Evolutionary conservation across 139 green algal genomes (phyloP).

Genomic region (Trebouxia sp.): DNA sequence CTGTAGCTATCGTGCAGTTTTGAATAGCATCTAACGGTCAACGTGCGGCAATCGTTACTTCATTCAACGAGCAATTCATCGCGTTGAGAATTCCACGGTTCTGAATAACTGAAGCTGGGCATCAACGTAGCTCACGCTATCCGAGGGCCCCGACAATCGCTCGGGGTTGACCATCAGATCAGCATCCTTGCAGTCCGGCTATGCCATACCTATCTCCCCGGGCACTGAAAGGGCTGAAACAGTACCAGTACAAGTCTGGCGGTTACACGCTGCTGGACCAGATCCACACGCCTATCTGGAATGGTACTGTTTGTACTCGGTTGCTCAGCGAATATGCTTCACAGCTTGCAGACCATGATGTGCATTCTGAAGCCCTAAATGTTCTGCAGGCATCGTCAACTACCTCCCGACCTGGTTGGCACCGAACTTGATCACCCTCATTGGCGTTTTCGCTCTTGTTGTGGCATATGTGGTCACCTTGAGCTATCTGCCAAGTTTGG

Average conservation of each 20-base stretch:
- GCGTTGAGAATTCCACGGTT: too few species aligned
- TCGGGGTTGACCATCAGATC: background rate
- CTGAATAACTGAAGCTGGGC: too few species aligned
- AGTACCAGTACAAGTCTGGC: slow-evolving; percentile 83
- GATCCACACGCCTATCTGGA: slow-evolving; percentile 78
- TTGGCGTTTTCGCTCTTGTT: slow-evolving; percentile 66
- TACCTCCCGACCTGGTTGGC: slow-evolving; percentile 86
- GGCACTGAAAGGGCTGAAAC: slow-evolving; percentile 70
- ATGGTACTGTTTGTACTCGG: too few species aligned
- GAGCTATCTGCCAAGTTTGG: slow-evolving; percentile 66
- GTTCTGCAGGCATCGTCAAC: slow-evolving; percentile 43
- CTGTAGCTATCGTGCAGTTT: slow-evolving; percentile 18
- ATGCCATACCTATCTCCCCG: slow-evolving; percentile 40
- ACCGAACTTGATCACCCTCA: slow-evolving; percentile 93
- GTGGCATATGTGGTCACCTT: slow-evolving; percentile 58
- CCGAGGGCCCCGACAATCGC: too few species aligned
- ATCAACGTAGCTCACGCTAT: too few species aligned
- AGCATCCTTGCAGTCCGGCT: background rate
- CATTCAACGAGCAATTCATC: too few species aligned
- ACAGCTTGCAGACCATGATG: too few species aligned
- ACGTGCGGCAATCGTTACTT: background rate
- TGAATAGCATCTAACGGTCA: slow-evolving; percentile 8
- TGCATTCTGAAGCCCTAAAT: too few species aligned
- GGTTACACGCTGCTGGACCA: slow-evolving; percentile 86
- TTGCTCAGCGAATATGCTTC: too few species aligned